Base-by-base conservation (phyloP, 1,139 yeast genomes). In the Suhomyces kunorum region DNA sequence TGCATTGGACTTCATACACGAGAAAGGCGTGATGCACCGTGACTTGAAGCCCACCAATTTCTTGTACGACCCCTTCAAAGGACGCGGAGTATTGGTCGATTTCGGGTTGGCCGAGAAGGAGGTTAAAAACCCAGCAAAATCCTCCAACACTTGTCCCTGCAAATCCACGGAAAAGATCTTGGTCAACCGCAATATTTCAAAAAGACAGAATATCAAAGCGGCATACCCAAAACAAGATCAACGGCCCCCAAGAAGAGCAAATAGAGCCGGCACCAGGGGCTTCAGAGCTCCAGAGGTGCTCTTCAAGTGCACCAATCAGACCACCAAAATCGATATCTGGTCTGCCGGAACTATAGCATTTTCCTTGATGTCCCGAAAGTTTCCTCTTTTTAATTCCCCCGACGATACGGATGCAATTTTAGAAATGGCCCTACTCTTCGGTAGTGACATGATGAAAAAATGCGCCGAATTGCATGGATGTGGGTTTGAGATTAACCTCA, bases 181-280 rank as follows among this genome's bases (percentile, higher is more conserved):
- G 5, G 45, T 58, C 23, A 56, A 53, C 36, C 52, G 64, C 22
- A 47, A 62, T 3, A 61, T 61, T 32, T 55, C 57, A 31, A 69
- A 68, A 45, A 55, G 76, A 38, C 54, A 68, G 31, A 69, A 69
- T 43, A 58, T 71, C 32, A 69, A 77, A 32, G 81, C 81, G 32
- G 95, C 94, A 4, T 86, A 84, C 54, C 85, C 89, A 6, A 86
- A 84, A 54, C 83, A 83, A 50, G 95, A 87, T 61, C 80, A 80
- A 43, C 70, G 98, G 46, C 88, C 95, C 1, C 89, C 95, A 1
- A 76, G 96, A 55, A 74, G 98, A 44, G 98, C 98, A 1, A 92
- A 92, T 56, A 80, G 99, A 54, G 98, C 98, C 1, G 99, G 99
- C 2, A 94, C 99, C 0, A 76, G 98, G 53, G 98, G 98, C 0